These are phyloP conservation scores for Scutellaria galericulata DNA, from an alignment of 257 asterid species.

Conservation along the genomic window DNA sequence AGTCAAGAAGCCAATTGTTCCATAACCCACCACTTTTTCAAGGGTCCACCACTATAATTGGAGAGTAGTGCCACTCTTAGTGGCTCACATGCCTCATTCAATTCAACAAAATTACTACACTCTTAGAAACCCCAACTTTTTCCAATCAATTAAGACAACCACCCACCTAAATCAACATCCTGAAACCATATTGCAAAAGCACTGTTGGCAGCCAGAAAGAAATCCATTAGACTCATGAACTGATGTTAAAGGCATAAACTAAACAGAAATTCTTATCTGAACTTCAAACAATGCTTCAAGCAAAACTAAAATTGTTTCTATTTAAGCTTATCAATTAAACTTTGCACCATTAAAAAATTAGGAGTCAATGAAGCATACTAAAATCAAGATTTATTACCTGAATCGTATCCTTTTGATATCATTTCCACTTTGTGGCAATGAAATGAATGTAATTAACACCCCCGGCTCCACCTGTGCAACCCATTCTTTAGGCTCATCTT, in stretches of 20 bases:
- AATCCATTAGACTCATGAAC: constrained; percentile 17
- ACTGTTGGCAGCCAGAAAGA: constrained; percentile 15
- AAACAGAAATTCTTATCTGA: not conserved
- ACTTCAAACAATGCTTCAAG: not conserved
- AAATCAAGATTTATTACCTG: constrained; percentile 51
- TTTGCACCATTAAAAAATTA: not conserved
- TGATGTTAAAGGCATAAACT: not conserved
- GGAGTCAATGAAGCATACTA: not conserved
- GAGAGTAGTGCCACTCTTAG: constrained; percentile 49
- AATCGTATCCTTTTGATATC: constrained; percentile 89
- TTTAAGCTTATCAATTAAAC: not conserved
- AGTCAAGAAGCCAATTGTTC: constrained; percentile 33
- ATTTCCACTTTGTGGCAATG: constrained; percentile 81
- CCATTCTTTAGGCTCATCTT: constrained; percentile 89
- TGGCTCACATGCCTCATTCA: constrained; percentile 55
- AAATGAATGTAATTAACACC: constrained; percentile 79
- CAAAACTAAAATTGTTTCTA: constrained; percentile 1
- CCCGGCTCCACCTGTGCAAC: constrained; percentile 98
- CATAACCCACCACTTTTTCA: constrained; percentile 47
- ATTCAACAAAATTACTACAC: constrained; percentile 50
- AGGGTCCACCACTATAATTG: constrained; percentile 59
- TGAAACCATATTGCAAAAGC: constrained; percentile 16
- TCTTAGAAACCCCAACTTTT: constrained; percentile 34
- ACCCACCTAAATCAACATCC: constrained; percentile 41
- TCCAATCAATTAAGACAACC: constrained; percentile 37